These are phyloP conservation scores for Trypanosoma boissoni DNA, from an alignment of 208 protist species.

Conservation along the genomic window DNA sequence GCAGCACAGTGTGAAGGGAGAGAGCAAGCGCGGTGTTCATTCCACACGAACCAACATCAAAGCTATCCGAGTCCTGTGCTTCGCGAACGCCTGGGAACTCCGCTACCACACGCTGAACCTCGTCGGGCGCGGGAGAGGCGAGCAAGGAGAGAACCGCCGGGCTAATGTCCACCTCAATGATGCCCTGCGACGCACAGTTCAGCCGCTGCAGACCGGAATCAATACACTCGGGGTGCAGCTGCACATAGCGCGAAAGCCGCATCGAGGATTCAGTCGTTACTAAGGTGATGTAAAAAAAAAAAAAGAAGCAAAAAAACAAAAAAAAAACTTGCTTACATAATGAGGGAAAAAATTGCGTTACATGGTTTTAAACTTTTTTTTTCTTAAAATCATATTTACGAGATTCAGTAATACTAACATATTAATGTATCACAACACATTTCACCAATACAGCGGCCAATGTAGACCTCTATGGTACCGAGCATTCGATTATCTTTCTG, in stretches of 20 bases:
- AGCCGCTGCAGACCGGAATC: conserved; percentile 66
- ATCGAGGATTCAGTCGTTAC: conserved; percentile 1
- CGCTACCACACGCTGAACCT: conserved; percentile 25
- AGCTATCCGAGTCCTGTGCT: neutral
- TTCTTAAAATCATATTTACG: too few species aligned
- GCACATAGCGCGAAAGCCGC: conserved; percentile 46
- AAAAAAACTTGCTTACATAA: neutral
- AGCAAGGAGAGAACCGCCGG: conserved; percentile 50
- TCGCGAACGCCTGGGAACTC: conserved; percentile 12
- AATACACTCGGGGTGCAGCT: conserved; percentile 40
- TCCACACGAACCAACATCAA: conserved; percentile 9
- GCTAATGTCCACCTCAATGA: conserved; percentile 76
- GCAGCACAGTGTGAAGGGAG: conserved; percentile 71
- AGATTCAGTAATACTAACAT: too few species aligned
- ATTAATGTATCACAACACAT: too few species aligned
- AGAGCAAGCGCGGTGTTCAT: conserved; percentile 66
- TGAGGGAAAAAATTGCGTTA: too few species aligned
- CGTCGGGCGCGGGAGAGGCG: conserved; percentile 22
- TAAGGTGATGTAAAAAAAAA: neutral
- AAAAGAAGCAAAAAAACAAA: neutral
- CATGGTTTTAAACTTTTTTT: too few species aligned
- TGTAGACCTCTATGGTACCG: too few species aligned
- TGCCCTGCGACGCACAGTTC: conserved; percentile 52
- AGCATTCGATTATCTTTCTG: too few species aligned
- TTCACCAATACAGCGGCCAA: too few species aligned